Conservation (phyloP, 768 basidiomycete species). For the Hemileccinum impolitum region DNA sequence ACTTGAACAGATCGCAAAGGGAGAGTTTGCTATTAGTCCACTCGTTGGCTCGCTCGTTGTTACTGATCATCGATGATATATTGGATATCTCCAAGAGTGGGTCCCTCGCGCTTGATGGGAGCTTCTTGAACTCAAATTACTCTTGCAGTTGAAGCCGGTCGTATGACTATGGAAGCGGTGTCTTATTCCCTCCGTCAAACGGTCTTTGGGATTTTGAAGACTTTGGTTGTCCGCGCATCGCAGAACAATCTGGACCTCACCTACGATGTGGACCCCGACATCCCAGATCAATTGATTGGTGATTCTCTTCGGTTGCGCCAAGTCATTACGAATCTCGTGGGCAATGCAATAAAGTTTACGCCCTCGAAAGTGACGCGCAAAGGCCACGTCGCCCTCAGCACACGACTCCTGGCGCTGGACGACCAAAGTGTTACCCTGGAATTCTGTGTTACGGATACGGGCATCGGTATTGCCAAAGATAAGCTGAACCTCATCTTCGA, state of each 20-base stretch:
- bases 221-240: slow-evolving; percentile 93
- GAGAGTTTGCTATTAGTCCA: slow-evolving; percentile 96
- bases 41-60: slow-evolving; percentile 85
- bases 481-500: slow-evolving; percentile 98
- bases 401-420: slow-evolving; percentile 72
- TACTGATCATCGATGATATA: slow-evolving; percentile 98
- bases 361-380: slow-evolving; percentile 73
- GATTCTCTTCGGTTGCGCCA: slow-evolving; percentile 93
- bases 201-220: slow-evolving; percentile 96
- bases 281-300: slow-evolving; percentile 95
- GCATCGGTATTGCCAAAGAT: slow-evolving; percentile 98
- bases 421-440: slow-evolving; percentile 86
- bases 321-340: slow-evolving; percentile 92
- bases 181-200: slow-evolving; percentile 96
- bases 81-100: slow-evolving; percentile 99
- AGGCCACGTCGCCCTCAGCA: slow-evolving; percentile 89
- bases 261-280: slow-evolving; percentile 92
- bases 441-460: slow-evolving; percentile 97
- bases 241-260: slow-evolving; percentile 96
- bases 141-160: slow-evolving; percentile 86
- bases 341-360: slow-evolving; percentile 97
- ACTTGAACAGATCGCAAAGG: slow-evolving; percentile 89
- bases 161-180: slow-evolving; percentile 99
- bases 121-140: slow-evolving; percentile 6
- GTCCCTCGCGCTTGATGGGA: slow-evolving; percentile 32